Conservation (phyloP, 2,329 filamentous ascomycete genomes). For the Endoconidiophora laricicola region DNA sequence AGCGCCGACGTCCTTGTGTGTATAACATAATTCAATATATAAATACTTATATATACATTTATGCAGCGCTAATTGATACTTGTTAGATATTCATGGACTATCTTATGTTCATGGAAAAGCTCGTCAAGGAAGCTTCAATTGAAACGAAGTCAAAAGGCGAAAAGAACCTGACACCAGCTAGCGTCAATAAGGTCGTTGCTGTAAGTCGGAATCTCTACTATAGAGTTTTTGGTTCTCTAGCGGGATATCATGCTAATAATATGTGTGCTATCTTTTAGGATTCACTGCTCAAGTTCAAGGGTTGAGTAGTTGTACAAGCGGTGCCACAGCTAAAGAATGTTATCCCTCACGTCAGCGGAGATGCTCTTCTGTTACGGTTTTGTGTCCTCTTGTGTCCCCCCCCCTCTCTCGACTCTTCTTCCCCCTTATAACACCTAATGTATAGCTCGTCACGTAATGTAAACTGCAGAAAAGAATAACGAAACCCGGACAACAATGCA, state of each 20-base stretch:
- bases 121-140: conserved; percentile 67
- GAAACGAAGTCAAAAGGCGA: conserved; percentile 59
- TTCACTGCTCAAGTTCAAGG: conserved; percentile 51
- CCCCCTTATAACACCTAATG: too few species aligned
- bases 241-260: background rate
- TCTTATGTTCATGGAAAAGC: conserved; percentile 59
- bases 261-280: conserved; percentile 28
- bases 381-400: too few species aligned
- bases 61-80: background rate
- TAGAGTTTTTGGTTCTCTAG: background rate
- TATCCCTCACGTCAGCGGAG: too few species aligned
- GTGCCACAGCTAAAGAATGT: too few species aligned
- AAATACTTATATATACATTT: background rate
- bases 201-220: conserved; percentile 27
- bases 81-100: conserved; percentile 69
- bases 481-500: too few species aligned
- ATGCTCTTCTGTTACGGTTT: too few species aligned
- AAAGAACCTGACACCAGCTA: conserved; percentile 54
- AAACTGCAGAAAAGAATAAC: too few species aligned
- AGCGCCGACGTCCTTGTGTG: conserved; percentile 68
- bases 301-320: conserved; percentile 25
- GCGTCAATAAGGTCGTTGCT: conserved; percentile 61
- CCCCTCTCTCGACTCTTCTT: too few species aligned
- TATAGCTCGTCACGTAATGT: too few species aligned
- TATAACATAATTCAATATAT: background rate